These are phyloP conservation scores for Rubia tinctorum DNA, from an alignment of 305 asterid species.

Conservation along the genomic window DNA sequence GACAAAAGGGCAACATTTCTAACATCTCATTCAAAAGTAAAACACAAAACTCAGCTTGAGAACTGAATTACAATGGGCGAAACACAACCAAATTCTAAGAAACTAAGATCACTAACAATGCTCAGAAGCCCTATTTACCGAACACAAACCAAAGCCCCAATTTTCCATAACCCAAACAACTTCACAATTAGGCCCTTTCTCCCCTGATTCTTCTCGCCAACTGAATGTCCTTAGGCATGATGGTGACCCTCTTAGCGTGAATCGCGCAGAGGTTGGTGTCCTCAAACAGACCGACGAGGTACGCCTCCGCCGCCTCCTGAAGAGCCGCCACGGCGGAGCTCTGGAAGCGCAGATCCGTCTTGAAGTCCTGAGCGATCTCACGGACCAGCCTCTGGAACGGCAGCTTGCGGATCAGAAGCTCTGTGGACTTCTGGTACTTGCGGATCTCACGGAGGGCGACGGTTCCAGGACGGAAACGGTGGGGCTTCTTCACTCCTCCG, in stretches of 20 bases:
- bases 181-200: constrained; percentile 26
- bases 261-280: constrained; percentile 48
- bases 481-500: not conserved
- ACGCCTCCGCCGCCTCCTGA: constrained; percentile 58
- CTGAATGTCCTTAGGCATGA: constrained; percentile 38
- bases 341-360: constrained; percentile 62
- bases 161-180: no score
- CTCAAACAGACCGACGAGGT: constrained; percentile 59
- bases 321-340: constrained; percentile 56
- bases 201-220: constrained; percentile 39
- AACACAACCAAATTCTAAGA: no score
- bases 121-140: no score
- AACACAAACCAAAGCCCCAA: no score
- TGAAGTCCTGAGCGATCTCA: constrained; percentile 68
- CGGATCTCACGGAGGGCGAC: constrained; percentile 46
- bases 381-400: constrained; percentile 44
- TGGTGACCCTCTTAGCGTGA: constrained; percentile 36
- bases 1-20: no score
- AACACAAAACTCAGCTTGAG: no score
- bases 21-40: no score
- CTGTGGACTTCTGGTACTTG: constrained; percentile 46
- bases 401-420: constrained; percentile 29
- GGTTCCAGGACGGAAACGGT: no score
- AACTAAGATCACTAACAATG: no score
- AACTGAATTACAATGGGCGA: no score